Percentiles rank a stretch among this genome's conserved stretches.
These are phyloP conservation scores for Penicillium diatomitis DNA, from an alignment of 495 filamentous ascomycete species.

Conservation along the genomic window DNA sequence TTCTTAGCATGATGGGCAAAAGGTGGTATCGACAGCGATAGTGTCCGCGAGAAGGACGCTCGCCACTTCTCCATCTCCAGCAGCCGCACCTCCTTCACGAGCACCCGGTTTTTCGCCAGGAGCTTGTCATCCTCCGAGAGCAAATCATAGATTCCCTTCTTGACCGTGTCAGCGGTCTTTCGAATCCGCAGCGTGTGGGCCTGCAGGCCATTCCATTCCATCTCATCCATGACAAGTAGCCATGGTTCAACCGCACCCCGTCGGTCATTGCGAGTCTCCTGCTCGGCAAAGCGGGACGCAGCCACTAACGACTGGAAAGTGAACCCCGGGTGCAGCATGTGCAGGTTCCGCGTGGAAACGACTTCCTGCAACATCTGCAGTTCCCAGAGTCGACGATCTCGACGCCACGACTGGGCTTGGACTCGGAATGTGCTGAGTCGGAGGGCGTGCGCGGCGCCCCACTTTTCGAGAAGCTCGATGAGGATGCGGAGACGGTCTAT, in stretches of 20 bases:
- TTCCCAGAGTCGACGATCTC: background rate
- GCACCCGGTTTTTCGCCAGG: background rate
- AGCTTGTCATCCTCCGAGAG: background rate
- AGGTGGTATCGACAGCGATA: too few species aligned
- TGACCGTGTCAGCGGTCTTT: background rate
- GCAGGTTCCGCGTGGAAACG: background rate
- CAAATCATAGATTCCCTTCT: background rate
- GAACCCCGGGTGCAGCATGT: background rate
- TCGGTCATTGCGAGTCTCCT: background rate
- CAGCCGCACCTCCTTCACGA: background rate
- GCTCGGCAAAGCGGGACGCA: background rate
- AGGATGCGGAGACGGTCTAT: background rate
- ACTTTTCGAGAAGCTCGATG: background rate
- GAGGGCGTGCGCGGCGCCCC: background rate
- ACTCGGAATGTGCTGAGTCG: background rate
- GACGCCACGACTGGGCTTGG: background rate
- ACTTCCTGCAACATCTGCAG: background rate
- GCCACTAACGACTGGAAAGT: background rate
- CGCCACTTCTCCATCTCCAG: too few species aligned
- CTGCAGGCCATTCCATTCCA: background rate
- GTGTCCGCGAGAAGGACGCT: too few species aligned
- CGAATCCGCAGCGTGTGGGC: background rate
- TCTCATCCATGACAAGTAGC: background rate
- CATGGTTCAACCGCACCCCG: background rate
- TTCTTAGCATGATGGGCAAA: too few species aligned